Base-by-base conservation (phyloP, 805 yeast genomes). In the Cyberlindnera mycetangii region DNA sequence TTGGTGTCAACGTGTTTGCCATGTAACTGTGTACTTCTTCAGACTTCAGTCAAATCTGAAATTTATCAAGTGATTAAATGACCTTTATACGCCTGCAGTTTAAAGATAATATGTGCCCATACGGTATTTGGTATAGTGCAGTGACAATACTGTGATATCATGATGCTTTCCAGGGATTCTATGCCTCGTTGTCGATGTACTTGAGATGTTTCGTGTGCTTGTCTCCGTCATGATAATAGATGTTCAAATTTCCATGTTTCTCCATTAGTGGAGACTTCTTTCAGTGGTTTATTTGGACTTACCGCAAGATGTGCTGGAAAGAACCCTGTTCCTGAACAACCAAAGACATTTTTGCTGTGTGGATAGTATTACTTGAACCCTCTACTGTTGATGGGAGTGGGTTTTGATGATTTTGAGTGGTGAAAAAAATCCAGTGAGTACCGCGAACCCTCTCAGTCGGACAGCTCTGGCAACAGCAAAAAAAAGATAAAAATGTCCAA, bases 231-330 rank as follows among this genome's bases (percentile, higher is more conserved):
- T 6, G 21, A 22, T 10, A 35, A 16, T 7, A 14, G 14, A 24
- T 30, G 27, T 31, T 30, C 35, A 21, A 21, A 10, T 20, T 20
- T 28, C 39, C 31, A 27, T 25, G 27, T 4, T 4, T 24, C 28
- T 16, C 32, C 20, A 10, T 14, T 22, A 4, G 14, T n/a, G n/a
- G 7, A 7, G 14, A 11, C n/a, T 28, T 35, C 37, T 31, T 20
- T 32, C 39, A 34, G 12, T 17, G 20, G 39, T 24, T 34, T 22
- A 18, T 30, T 28, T 11, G 7, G 55, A 85, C 93, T 75, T 85
- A 86, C 93, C 97, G 99, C 81, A 93, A 87, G 81, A 93, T 93
- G 95, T 93, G 99, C 82, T 95, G 99, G 95, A 95, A 93, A 75
- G 93, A 87, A 76, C 96, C 96, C 80, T 88, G 85, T 81, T 93